phyloP scores from a whole-genome alignment of 2,329 filamentous ascomycete species.

The Diaporthe citrichinensis region DNA sequence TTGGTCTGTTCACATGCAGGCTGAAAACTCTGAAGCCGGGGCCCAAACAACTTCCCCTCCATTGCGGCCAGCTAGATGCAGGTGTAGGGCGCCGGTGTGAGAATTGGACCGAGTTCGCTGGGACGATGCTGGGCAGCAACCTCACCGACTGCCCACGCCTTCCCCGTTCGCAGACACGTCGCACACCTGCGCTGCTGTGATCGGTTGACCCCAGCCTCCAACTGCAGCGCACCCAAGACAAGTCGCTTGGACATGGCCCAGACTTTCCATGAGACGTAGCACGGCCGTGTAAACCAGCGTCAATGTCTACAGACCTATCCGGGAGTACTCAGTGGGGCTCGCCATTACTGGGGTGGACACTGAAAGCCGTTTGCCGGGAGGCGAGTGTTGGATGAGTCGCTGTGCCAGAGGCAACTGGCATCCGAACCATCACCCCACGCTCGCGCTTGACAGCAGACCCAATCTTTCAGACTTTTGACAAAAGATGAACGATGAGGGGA shows the following conservation, averaged over 20 bases:
- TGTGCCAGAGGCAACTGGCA: constrained; percentile 1
- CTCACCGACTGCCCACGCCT: neutral
- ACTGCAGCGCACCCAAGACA: constrained; percentile 17
- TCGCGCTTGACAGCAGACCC: constrained; percentile 30
- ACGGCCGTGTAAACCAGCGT: neutral
- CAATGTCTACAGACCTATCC: neutral
- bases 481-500: neutral
- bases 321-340: neutral
- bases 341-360: neutral
- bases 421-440: constrained; percentile 25
- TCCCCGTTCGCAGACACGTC: constrained; percentile 2
- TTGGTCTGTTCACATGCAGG: constrained; percentile 30
- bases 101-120: constrained; percentile 6
- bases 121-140: constrained; percentile 8
- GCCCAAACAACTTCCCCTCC: constrained; percentile 20
- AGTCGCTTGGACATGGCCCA: constrained; percentile 19
- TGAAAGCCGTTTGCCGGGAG: neutral
- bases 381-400: constrained; percentile 7
- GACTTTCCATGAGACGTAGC: constrained; percentile 4
- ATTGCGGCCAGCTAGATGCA: constrained; percentile 7
- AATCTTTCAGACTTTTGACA: constrained; percentile 25
- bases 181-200: constrained; percentile 14
- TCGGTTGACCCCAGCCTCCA: constrained; percentile 5
- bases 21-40: constrained; percentile 30
- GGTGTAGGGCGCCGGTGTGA: constrained; percentile 16